Evolutionary conservation across 768 basidiomycete genomes (phyloP).

Genomic region (Hygrocybe punicea): DNA sequence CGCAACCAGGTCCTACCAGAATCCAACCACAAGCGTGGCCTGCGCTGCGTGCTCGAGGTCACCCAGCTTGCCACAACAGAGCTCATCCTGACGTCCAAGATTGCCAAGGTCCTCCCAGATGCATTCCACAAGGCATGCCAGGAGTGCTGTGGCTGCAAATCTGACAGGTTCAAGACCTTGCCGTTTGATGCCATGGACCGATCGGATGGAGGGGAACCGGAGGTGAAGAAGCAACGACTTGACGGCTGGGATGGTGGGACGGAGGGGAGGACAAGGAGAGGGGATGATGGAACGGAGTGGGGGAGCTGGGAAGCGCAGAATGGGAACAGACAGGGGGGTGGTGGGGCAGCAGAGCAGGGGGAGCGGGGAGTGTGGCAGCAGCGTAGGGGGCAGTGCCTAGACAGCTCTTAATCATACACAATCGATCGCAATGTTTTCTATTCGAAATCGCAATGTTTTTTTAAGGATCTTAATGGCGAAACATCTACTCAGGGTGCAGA

Average conservation of each 20-base stretch:
- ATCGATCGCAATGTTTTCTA: too few relatives aligned
- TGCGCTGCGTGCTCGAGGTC: slow-evolving; percentile 46
- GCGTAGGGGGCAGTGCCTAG: too few relatives aligned
- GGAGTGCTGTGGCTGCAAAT: slow-evolving; percentile 47
- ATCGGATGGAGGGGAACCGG: slow-evolving; percentile 27
- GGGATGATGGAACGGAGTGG: slow-evolving; percentile 21
- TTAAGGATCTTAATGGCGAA: too few relatives aligned
- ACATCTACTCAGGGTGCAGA: too few relatives aligned
- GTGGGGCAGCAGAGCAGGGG: too few relatives aligned
- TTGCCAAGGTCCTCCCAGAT: slow-evolving; percentile 49
- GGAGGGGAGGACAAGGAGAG: slow-evolving; percentile 14
- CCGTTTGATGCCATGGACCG: not conserved
- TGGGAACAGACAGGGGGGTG: too few relatives aligned
- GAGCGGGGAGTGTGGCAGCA: too few relatives aligned
- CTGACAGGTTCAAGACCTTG: slow-evolving; percentile 37
- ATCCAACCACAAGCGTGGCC: slow-evolving; percentile 39
- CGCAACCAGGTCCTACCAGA: slow-evolving; percentile 55
- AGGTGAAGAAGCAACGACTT: not conserved
- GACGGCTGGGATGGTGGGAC: not conserved
- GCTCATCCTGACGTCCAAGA: slow-evolving; percentile 46
- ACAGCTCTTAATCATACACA: too few relatives aligned
- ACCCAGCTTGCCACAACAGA: slow-evolving; percentile 44
- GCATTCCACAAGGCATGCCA: slow-evolving; percentile 48
- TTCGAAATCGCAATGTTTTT: too few relatives aligned
- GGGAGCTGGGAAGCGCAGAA: slow-evolving; percentile 7